Evolutionary conservation across 176 grass and related monocot species (phyloP), one percentile per base, ranked within the genome.

Genomic region (Musa acuminata): DNA sequence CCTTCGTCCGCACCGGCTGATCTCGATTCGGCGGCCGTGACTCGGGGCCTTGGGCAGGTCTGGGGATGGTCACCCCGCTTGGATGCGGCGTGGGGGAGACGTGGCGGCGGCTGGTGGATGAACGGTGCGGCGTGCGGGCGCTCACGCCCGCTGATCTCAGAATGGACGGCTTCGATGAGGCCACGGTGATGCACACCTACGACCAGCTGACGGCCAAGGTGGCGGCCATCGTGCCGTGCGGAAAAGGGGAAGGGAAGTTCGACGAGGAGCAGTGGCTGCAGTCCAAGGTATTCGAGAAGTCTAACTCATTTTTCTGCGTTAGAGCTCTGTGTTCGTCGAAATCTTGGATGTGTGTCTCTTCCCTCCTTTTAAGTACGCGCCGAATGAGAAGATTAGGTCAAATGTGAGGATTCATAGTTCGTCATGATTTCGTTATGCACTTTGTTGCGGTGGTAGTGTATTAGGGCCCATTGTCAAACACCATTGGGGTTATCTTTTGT

Each of bases 61-160:
- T 97, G 0, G 90, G 94, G 13, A 81, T 87, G 73, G 86, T 97
- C 53, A 97, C 90, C 29, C 94, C 90, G 27, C 94, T 97, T 19
- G 94, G 87, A 19, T 84, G 85, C 64, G 90, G 90, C 6, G 85
- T 93, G 5, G 82, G 83, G 9, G 16, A 65, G 77, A 87, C 85
- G 58, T 97, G 90, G 90, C 72, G 77, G 53, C 82, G 77, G 54
- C 86, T 97, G 63, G 81, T 97, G n/a, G 72, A 77, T 1, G 86
- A 87, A 13, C 22, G 27, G 4, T 97, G 94, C 55, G 90, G 83
- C 13, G 77, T 97, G 52, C 85, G 86, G 29, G 86, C 83, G 43
- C 90, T 97, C 66, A 59, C 52, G 20, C 72, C 84, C 1, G 77
- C 87, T 29, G 87, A 91, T 75, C 86, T 93, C 20, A 86, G 48